These are phyloP conservation scores for Cucumis hystrix DNA, from an alignment of 306 rosid species.

Conservation along the genomic window DNA sequence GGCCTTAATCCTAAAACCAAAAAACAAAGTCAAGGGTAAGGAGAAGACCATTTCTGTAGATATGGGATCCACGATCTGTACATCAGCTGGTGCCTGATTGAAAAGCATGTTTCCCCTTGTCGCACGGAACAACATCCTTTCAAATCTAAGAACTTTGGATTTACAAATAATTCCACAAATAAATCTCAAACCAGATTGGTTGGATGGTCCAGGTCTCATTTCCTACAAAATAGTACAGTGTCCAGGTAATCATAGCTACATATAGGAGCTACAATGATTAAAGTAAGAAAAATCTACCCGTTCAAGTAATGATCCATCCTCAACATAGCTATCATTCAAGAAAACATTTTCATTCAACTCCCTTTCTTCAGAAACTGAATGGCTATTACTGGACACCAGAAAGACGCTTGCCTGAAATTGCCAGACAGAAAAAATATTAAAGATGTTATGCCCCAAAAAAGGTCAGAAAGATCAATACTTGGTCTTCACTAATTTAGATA, in stretches of 20 bases:
- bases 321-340: slow-evolving; percentile 51
- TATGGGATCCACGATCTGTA: slow-evolving; percentile 80
- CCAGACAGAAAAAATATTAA: slow-evolving; percentile 9
- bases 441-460: background rate
- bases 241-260: slow-evolving; percentile 12
- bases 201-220: slow-evolving; percentile 51
- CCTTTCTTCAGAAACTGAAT: slow-evolving; percentile 47
- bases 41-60: slow-evolving; percentile 74
- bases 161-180: slow-evolving; percentile 86
- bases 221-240: slow-evolving; percentile 37
- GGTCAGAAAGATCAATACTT: background rate
- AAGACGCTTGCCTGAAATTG: slow-evolving; percentile 68
- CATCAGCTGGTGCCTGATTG: slow-evolving; percentile 83
- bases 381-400: slow-evolving; percentile 60
- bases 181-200: slow-evolving; percentile 83
- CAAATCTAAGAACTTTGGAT: slow-evolving; percentile 73
- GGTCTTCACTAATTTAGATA: background rate
- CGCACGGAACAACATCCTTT: slow-evolving; percentile 96
- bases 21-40: slow-evolving; percentile 20
- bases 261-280: slow-evolving; percentile 1
- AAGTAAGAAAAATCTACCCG: slow-evolving; percentile 39
- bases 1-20: slow-evolving; percentile 4
- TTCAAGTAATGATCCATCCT: slow-evolving; percentile 61
- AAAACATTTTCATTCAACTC: slow-evolving; percentile 68
- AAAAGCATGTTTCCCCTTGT: slow-evolving; percentile 98